Conservation (phyloP, 2,329 filamentous ascomycete species). For the Sporothrix euskadiensis region DNA sequence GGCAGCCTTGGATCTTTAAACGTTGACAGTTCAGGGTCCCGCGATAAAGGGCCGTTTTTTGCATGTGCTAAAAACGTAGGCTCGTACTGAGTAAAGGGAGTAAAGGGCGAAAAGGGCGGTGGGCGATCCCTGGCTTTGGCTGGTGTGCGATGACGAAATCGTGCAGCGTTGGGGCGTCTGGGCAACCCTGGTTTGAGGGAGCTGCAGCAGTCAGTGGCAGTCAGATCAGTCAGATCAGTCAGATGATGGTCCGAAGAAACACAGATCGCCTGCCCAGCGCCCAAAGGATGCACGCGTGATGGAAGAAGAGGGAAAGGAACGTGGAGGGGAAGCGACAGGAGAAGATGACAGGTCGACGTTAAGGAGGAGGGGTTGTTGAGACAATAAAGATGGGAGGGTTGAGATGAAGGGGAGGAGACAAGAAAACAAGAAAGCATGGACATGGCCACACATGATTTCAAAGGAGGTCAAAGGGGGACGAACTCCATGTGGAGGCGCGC, state of each 20-base stretch:
- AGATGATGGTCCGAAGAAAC: not conserved
- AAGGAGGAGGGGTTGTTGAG: not conserved
- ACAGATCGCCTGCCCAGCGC: not conserved
- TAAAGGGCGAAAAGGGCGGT: not conserved
- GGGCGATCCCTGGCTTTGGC: not conserved
- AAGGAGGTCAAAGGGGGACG: not conserved
- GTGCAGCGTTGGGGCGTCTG: not conserved
- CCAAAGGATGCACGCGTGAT: not conserved
- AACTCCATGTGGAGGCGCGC: not conserved
- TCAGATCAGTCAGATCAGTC: not conserved
- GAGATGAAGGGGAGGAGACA: not conserved
- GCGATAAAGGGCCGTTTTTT: not conserved
- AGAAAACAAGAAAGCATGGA: not conserved
- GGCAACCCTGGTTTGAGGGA: not conserved
- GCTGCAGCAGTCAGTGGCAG: not conserved
- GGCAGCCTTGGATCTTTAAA: too few species aligned
- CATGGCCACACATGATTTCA: not conserved
- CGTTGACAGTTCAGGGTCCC: not conserved
- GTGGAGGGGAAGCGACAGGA: not conserved
- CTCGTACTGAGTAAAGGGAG: not conserved
- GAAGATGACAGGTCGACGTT: not conserved
- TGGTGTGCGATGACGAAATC: slow-evolving; percentile 16
- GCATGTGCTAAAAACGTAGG: not conserved
- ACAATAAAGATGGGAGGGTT: not conserved
- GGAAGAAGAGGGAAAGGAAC: not conserved